A percentile compares a stretch with the other conserved stretches of the same genome.
Conservation (phyloP, 148 eudicot species). For the Euryodendron excelsum region DNA sequence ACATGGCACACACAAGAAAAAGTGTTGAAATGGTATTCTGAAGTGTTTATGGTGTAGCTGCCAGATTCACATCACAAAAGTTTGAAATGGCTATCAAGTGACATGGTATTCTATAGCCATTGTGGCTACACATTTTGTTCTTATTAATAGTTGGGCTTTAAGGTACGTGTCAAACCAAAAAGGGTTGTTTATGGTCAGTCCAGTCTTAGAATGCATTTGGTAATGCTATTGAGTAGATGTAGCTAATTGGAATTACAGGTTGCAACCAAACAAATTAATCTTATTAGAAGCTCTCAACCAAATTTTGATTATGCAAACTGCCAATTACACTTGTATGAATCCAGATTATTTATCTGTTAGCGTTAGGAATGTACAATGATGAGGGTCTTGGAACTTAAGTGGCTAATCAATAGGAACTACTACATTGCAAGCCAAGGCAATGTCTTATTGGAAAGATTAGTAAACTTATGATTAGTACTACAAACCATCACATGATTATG, state of each 20-base stretch:
- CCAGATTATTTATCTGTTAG: background rate
- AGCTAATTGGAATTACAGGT: background rate
- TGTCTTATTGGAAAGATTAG: background rate
- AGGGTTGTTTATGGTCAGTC: no score
- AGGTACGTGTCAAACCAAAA: no score
- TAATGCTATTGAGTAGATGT: background rate
- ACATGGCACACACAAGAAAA: no score
- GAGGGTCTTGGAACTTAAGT: background rate
- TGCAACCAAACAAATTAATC: background rate
- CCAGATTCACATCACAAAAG: background rate
- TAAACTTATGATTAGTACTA: no score
- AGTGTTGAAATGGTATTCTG: background rate
- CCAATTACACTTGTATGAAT: background rate
- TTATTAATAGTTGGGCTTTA: background rate
- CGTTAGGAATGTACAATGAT: background rate
- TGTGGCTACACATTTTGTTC: background rate
- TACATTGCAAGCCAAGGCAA: background rate
- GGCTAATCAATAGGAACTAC: background rate
- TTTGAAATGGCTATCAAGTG: background rate
- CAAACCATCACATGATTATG: background rate
- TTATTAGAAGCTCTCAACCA: background rate
- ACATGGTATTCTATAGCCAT: background rate
- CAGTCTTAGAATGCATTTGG: background rate
- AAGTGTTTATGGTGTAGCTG: background rate
- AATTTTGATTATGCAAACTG: background rate